Conservation (phyloP, 1,284 basidiomycete species). For the Ustilago sp. region DNA sequence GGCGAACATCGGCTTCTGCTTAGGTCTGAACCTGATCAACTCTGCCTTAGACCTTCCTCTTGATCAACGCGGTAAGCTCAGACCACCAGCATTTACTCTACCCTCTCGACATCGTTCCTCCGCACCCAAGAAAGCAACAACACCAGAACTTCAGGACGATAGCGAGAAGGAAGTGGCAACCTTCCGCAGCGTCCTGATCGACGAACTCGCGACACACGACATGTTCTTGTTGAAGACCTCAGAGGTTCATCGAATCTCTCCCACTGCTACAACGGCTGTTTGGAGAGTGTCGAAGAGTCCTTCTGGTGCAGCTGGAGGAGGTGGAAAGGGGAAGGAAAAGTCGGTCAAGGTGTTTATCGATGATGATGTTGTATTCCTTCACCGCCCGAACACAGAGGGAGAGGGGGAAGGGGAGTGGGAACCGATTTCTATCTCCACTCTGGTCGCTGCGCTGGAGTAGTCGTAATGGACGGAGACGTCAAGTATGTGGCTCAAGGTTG, state of each 20-base stretch:
- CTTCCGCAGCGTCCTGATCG: constrained; percentile 90
- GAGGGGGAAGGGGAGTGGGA: constrained; percentile 6
- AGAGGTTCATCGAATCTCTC: constrained; percentile 80
- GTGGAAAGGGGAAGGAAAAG: constrained; percentile 68
- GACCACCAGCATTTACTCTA: constrained; percentile 76
- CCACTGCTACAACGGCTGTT: constrained; percentile 85
- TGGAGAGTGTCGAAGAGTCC: constrained; percentile 61
- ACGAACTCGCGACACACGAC: constrained; percentile 83
- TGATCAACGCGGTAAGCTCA: constrained; percentile 49
- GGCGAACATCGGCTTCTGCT: constrained; percentile 78
- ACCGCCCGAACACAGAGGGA: neutral
- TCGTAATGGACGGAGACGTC: neutral
- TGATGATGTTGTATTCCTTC: constrained; percentile 76
- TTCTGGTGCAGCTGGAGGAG: neutral
- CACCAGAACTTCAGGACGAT: neutral
- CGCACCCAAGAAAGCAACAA: neutral
- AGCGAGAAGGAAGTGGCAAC: constrained; percentile 70
- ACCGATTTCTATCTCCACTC: constrained; percentile 84
- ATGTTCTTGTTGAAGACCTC: constrained; percentile 88
- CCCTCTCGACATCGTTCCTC: neutral
- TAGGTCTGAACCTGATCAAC: constrained; percentile 90
- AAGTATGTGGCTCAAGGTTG: neutral
- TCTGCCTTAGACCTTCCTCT: constrained; percentile 80
- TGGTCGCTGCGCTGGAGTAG: constrained; percentile 79
- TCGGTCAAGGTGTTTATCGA: constrained; percentile 77